Conservation (phyloP, 2,329 filamentous ascomycete species). For the Aspergillus terreus region DNA sequence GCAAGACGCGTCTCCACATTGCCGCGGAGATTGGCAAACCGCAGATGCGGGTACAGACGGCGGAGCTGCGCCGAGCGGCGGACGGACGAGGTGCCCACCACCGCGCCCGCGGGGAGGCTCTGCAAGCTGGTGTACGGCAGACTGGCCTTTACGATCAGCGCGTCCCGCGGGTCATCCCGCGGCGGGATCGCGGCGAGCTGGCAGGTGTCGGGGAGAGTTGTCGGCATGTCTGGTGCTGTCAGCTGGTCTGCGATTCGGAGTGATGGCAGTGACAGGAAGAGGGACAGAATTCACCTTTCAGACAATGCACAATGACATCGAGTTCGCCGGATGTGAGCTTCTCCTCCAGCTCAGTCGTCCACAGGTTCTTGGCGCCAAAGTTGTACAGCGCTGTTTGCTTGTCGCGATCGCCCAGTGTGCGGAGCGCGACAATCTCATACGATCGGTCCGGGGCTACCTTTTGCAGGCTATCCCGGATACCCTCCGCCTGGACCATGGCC, state of each 20-base stretch:
- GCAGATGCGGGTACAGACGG: conserved; percentile 67
- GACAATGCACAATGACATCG: conserved; percentile 77
- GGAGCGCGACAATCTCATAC: conserved; percentile 72
- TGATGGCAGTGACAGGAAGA: too few relatives aligned
- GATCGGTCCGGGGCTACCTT: conserved; percentile 60
- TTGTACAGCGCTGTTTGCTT: conserved; percentile 79
- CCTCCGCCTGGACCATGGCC: conserved; percentile 72
- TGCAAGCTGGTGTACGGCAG: conserved; percentile 58
- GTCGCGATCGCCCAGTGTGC: conserved; percentile 73
- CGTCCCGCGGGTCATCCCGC: conserved; percentile 70
- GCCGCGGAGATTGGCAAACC: conserved; percentile 74
- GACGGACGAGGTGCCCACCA: conserved; percentile 84
- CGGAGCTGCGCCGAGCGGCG: conserved; percentile 77
- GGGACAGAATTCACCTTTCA: conserved; percentile 53
- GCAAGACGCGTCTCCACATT: conserved; percentile 76
- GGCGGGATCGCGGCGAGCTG: conserved; percentile 67
- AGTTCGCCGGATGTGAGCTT: conserved; percentile 62
- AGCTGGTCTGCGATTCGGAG: too few relatives aligned
- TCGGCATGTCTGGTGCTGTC: conserved; percentile 69
- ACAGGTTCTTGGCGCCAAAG: conserved; percentile 50
- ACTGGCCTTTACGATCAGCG: conserved; percentile 47
- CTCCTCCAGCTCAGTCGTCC: conserved; percentile 85
- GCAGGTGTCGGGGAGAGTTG: conserved; percentile 69
- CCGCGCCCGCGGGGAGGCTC: conserved; percentile 66
- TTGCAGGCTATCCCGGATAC: conserved; percentile 63